Base-by-base conservation (phyloP, 2,329 filamentous ascomycete genomes). In the Cadophora sp. region DNA sequence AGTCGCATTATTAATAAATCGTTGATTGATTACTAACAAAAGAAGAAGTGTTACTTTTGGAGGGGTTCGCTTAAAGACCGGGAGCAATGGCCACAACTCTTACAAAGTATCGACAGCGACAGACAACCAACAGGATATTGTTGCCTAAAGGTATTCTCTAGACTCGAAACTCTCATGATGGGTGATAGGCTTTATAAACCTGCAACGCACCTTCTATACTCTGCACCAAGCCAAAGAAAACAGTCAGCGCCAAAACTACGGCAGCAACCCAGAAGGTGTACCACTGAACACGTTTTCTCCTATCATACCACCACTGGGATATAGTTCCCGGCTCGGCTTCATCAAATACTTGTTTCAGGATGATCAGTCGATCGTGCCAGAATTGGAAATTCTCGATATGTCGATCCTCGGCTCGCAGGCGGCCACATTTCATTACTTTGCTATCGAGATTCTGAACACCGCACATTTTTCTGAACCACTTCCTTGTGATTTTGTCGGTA, bases 221-320 rank as follows among this genome's bases (percentile, higher is more conserved):
- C 71, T 84, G 77, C 13, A 81, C 67, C 13, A 83, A 20, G 4
- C 81, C 77, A 71, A 84, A 80, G 48, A 69, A 59, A 36, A 68
- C 33, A 3, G 66, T 70, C 8, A 67, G 30, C 1, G 9, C 55
- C 16, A 69, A 41, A 1, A 70, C 59, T 13, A 66, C 18, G 1
- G 50, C 41, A n/a, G 65, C 81, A 2, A 83, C 76, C 82, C 82
- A 84, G 59, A 83, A 81, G 0, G 79, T 82, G 58, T 79, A 83
- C 80, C 81, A 83, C 60, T 83, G 81, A 0, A 79, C 77, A 0
- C 78, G 75, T 33, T 81, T 80, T 1, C 81, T 69, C 2, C 79
- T 67, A 67, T 83, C 81, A 62, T 78, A 70, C 81, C 82, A 83
- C 79, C 78, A 82, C 58, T 83, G 79, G 0, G 73, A 73, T 0